Conservation (phyloP, 129 eudicot species). For the Escallonia herrerae region DNA sequence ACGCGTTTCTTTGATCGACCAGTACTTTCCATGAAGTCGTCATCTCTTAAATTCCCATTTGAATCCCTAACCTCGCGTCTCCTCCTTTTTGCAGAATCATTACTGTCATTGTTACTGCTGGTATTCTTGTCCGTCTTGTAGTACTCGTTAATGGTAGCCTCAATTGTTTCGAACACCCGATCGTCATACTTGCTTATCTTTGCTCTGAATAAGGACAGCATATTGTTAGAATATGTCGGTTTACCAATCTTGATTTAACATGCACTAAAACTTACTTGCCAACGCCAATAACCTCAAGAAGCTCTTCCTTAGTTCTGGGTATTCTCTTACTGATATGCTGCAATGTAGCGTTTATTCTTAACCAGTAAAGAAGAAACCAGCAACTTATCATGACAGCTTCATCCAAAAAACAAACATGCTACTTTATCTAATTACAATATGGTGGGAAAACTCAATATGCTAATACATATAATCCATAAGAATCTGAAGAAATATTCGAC, state of each 20-base stretch:
- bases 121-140: constrained; percentile 32
- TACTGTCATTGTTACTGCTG: constrained; percentile 47
- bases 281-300: constrained; percentile 66
- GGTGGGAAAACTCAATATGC: neutral
- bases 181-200: constrained; percentile 64
- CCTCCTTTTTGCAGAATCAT: constrained; percentile 64
- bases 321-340: constrained; percentile 42
- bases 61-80: constrained; percentile 23
- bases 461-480: neutral
- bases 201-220: constrained; percentile 29
- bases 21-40: constrained; percentile 54
- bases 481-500: no score
- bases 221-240: no score
- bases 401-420: constrained; percentile 1
- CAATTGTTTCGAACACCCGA: constrained; percentile 57
- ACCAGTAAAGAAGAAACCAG: constrained; percentile 17
- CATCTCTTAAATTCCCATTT: constrained; percentile 21
- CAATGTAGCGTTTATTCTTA: constrained; percentile 44
- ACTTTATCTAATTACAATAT: neutral
- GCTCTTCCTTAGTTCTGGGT: constrained; percentile 77
- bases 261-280: constrained; percentile 59
- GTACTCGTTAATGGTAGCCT: constrained; percentile 53
- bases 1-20: constrained; percentile 66
- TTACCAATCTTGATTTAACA: neutral
- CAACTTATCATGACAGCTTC: constrained; percentile 5